These are phyloP conservation scores for Lachnellula arida DNA, from an alignment of 2,329 filamentous ascomycete genomes.

Conservation along the genomic window DNA sequence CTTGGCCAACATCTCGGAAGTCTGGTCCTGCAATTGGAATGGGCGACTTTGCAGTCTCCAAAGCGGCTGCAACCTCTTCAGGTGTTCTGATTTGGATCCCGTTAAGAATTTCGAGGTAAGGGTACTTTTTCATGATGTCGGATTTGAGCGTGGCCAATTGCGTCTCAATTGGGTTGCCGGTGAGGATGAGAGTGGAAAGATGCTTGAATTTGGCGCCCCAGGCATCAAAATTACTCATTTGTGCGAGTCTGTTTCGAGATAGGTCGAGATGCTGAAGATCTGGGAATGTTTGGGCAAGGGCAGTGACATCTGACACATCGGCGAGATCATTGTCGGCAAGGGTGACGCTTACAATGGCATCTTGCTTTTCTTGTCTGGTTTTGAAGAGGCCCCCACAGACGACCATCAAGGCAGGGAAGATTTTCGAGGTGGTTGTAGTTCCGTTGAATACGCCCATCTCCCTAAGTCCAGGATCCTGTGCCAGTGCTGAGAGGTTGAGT, in stretches of 20 bases:
- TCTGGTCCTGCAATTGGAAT: slow-evolving; percentile 60
- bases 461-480: slow-evolving; percentile 65
- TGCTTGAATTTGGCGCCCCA: slow-evolving; percentile 78
- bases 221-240: slow-evolving; percentile 60
- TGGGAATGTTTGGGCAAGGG: slow-evolving; percentile 74
- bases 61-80: slow-evolving; percentile 58
- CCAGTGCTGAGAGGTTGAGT: slow-evolving; percentile 76
- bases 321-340: slow-evolving; percentile 75
- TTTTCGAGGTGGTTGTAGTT: slow-evolving; percentile 58
- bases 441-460: slow-evolving; percentile 68
- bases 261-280: slow-evolving; percentile 86
- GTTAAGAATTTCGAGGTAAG: slow-evolving; percentile 73
- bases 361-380: slow-evolving; percentile 63
- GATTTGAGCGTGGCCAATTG: slow-evolving; percentile 59
- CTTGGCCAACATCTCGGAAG: slow-evolving; percentile 68
- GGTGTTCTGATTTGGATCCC: slow-evolving; percentile 67
- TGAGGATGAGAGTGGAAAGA: slow-evolving; percentile 76
- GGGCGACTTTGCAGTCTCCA: slow-evolving; percentile 45
- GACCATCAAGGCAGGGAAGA: slow-evolving; percentile 87
- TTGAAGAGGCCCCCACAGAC: slow-evolving; percentile 77
- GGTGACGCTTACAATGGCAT: slow-evolving; percentile 76
- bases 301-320: slow-evolving; percentile 67
- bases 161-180: slow-evolving; percentile 68
- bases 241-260: slow-evolving; percentile 73
- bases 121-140: slow-evolving; percentile 78